Base-by-base conservation (phyloP, 2,329 filamentous ascomycete genomes). In the Huntiella abstrusa region DNA sequence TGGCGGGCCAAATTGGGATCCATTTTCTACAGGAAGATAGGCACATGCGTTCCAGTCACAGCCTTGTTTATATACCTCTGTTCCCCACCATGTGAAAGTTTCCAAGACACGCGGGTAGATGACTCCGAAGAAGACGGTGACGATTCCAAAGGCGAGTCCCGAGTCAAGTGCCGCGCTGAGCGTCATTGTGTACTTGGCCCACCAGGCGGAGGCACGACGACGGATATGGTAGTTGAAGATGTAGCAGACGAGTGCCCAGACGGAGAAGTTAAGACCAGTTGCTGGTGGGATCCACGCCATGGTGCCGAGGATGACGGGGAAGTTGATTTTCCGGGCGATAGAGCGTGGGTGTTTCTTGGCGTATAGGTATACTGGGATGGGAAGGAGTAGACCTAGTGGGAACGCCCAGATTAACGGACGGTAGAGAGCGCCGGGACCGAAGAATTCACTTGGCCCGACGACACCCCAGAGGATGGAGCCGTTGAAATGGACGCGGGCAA, bases 111-210 rank as follows among this genome's bases (percentile, higher is more conserved):
- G 82, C 0, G 84, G 80, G 57, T 86, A 88, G n/a, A 91, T 71
- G 53, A 92, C 81, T 1, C 77, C 82, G 55, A 93, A 88, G 58
- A 92, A 92, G 19, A 91, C 77, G 3, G 88, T 72, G 7, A 92
- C 77, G 33, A 91, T 78, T 22, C 82, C 82, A 55, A 87, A 83
- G 0, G 85, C 84, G 15, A 92, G 65, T 1, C 84, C 83, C 1
- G 80, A 86, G 58, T 92, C 85, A 47, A 92, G 67, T 1, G 83
- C 85, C 0, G 84, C 84, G 49, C 79, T 84, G 45, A 92, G 66
- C 3, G 83, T 87, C 83, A 92, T 91, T 36, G 83, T 88, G 59
- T 92, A 92, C 61, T 92, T 91, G 41, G 75, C 76, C 85, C 85
- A 92, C 85, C 85, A 93, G 1, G 74, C 77, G 28, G 67, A 68